Evolutionary conservation across 2,329 filamentous ascomycete species (phyloP), one percentile per base, ranked within the genome.

Genomic region (Aureobasidium sp.): DNA sequence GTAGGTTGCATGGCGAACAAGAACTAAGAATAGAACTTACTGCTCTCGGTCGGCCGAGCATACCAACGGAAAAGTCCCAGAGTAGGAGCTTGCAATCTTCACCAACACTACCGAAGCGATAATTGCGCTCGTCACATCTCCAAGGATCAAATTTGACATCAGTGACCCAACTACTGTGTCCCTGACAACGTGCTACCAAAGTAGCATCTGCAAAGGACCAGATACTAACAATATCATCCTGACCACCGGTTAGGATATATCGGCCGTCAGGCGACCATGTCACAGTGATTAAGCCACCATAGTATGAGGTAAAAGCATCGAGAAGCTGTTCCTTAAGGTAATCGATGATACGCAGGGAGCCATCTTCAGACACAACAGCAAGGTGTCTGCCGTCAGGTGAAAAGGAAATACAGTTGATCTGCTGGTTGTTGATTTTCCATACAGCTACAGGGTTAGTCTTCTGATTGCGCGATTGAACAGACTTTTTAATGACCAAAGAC

Each of bases 231-330:
- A 97, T 79, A 72, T 99, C 94, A 73, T 99, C 94, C 75, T 97
- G 93, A 5, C 94, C 92, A 59, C 94, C 94, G 0, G 94, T 97
- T 20, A 99, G 81, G 57, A 99, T 87, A 73, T 97, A 99, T 72
- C 95, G 93, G 57, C 92, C 92, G 71, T 99, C 94, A 10, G 94
- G 94, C 7, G 93, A 97, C 94, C 94, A 99, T 76, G 91, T 96
- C 2, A 97, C 92, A 71, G 92, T 96, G 48, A 89, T 89, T 65
- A 99, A 82, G 3, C 91, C 93, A 51, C 94, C 94, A 70, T 97
- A 99, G 77, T 97, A 99, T 61, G 90, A 90, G 69, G 88, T 86
- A 74, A 90, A 97, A 48, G 96, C 79, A 70, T 93, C 90, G 13
- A 94, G 79, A n/a, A 97, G 81, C 69, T 90, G 85, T 79, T 99